Evolutionary conservation across 306 rosid genomes (phyloP).

Genomic region (Dicorynia guianensis): DNA sequence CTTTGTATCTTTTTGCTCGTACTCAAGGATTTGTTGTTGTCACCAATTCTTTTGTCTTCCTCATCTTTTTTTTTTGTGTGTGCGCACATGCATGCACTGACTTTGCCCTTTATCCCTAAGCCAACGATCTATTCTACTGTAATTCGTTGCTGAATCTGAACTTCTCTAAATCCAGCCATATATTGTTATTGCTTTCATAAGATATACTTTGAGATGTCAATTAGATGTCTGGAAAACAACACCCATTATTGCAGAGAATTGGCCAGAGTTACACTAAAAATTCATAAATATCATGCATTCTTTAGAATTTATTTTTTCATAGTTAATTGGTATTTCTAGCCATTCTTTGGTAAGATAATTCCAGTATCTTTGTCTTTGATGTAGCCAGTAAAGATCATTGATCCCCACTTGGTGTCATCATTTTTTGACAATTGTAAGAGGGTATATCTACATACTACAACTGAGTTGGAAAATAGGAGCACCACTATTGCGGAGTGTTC

Average conservation of each 20-base stretch:
- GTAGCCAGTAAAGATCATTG: constrained; percentile 94
- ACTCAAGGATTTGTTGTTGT: constrained; percentile 14
- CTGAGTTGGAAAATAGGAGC: constrained; percentile 85
- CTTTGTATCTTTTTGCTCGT: not conserved
- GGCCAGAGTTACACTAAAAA: constrained; percentile 6
- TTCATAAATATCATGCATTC: constrained; percentile 31
- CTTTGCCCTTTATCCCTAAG: not conserved
- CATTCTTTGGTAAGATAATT: constrained; percentile 41
- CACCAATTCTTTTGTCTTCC: constrained; percentile 19
- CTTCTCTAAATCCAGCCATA: constrained; percentile 16
- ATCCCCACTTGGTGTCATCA: constrained; percentile 93
- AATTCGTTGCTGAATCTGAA: constrained; percentile 31
- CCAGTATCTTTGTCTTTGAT: constrained; percentile 43
- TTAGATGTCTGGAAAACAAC: constrained; percentile 26
- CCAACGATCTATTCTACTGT: constrained; percentile 14
- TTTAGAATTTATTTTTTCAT: constrained; percentile 25
- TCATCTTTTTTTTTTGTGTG: not conserved
- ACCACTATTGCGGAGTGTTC: constrained; percentile 77
- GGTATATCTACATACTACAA: constrained; percentile 76
- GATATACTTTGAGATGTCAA: constrained; percentile 16
- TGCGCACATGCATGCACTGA: constrained; percentile 2
- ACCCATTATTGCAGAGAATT: constrained; percentile 31
- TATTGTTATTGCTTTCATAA: constrained; percentile 15
- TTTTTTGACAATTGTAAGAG: constrained; percentile 80
- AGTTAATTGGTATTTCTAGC: constrained; percentile 35